These are phyloP conservation scores for Puccinia brachypodii DNA, from an alignment of 1,284 basidiomycete species.

Conservation along the genomic window DNA sequence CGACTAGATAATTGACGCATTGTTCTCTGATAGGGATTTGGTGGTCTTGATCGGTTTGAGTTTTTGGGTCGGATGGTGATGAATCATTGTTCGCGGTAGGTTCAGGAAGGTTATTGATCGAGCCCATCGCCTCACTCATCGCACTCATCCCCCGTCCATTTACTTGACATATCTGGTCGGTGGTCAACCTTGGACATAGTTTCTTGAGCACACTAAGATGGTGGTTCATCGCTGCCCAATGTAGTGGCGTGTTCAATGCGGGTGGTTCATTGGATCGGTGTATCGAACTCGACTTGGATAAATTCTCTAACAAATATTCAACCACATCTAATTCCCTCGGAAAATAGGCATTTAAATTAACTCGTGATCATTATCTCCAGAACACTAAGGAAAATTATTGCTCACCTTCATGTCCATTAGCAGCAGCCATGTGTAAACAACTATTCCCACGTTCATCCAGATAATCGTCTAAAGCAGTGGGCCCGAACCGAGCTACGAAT, in stretches of 20 bases:
- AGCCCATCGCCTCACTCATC: conserved; percentile 46
- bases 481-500: conserved; percentile 67
- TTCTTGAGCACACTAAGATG: conserved; percentile 68
- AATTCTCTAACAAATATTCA: conserved; percentile 26
- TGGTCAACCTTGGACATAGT: conserved; percentile 65
- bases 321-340: conserved; percentile 26
- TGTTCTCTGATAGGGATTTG: conserved; percentile 43
- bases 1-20: conserved; percentile 46
- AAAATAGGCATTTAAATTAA: background rate
- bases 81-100: background rate
- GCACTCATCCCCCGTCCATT: conserved; percentile 45
- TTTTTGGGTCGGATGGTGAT: background rate
- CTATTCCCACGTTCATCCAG: conserved; percentile 76
- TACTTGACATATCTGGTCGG: conserved; percentile 29
- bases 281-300: conserved; percentile 6
- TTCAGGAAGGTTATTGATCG: background rate
- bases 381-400: no score
- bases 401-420: conserved; percentile 80
- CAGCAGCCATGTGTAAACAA: conserved; percentile 77
- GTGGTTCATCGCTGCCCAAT: conserved; percentile 82
- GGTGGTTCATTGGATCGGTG: conserved; percentile 27
- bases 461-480: conserved; percentile 62
- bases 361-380: no score
- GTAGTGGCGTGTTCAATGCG: conserved; percentile 65
- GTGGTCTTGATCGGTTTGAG: background rate